Evolutionary conservation across 2,329 filamentous ascomycete genomes (phyloP), one percentile per base, ranked within the genome.

Genomic region (Pseudogymnoascus sp.): DNA sequence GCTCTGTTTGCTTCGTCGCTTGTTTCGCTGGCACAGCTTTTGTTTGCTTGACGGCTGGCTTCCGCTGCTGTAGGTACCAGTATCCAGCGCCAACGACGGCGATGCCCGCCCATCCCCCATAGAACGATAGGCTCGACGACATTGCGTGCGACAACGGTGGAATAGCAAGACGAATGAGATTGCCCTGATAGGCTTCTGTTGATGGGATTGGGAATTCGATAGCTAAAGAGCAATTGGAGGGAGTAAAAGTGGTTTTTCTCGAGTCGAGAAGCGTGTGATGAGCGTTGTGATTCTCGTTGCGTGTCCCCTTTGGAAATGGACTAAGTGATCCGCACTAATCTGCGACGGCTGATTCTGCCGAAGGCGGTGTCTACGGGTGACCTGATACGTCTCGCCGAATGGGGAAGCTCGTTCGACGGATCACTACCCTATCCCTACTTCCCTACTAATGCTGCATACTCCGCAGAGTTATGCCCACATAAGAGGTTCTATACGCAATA

Each of bases 91-190:
- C 65, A 41, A 71, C 60, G 14, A 68, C 67, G 25, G 73, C 57
- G 54, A 76, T 66, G 36, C 70, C 67, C 58, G 67, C 70, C 70
- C 71, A 76, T 61, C 74, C 74, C 64, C 70, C 72, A 65, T 73
- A 68, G 60, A 74, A 75, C 25, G 57, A 36, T 30, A 50, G 43
- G 43, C 43, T 50, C 43, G 43, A 50, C 43, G 43, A 50, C 43
- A 50, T 50, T 50, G 43, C 43, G 30, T 50, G 25, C 25, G 30
- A 11, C 8, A 50, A 30, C 43, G n/a, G 43, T 50, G 43, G n/a
- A 30, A 50, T 50, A 50, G 16, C 43, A 50, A 50, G 43, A 50
- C n/a, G 22, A n/a, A 30, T 30, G 11, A 50, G 43, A 30, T 50
- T 30, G 43, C 43, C 43, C 43, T 50, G 43, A 50, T 50, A 50